Percentiles rank a stretch among this genome's conserved stretches.
phyloP scores from a whole-genome alignment of 805 yeast genomes.

The Saturnispora galanensis region DNA sequence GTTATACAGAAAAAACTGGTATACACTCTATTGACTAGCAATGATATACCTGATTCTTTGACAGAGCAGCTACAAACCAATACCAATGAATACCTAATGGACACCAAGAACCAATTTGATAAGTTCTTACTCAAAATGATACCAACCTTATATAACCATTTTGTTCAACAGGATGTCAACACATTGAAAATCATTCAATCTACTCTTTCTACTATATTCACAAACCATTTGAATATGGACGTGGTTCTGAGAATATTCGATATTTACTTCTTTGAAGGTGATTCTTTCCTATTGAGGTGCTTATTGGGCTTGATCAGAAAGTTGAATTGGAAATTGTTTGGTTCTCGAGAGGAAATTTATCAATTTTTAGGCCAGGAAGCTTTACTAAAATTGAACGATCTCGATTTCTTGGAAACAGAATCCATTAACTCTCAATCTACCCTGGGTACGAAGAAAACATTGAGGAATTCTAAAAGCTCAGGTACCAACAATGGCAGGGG shows the following conservation, averaged over 20 bases:
- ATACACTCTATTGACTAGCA: conserved; percentile 11
- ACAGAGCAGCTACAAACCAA: conserved; percentile 9
- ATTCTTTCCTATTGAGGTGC: conserved; percentile 41
- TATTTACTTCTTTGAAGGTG: conserved; percentile 53
- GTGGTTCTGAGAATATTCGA: conserved; percentile 44
- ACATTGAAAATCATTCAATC: conserved; percentile 36
- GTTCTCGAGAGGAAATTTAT: conserved; percentile 37
- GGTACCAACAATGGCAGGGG: conserved; percentile 11
- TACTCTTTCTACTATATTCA: conserved; percentile 36
- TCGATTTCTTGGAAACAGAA: conserved; percentile 3
- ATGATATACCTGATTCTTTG: conserved; percentile 7
- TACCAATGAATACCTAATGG: conserved; percentile 22
- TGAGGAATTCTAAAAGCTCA: neutral
- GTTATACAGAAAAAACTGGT: conserved; percentile 23
- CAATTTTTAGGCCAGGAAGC: conserved; percentile 30
- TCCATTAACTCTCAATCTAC: conserved; percentile 1
- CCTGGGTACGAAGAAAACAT: neutral
- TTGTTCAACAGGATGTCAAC: conserved; percentile 32
- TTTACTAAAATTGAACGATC: conserved; percentile 18
- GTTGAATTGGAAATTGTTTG: conserved; percentile 43
- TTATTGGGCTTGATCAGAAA: conserved; percentile 42
- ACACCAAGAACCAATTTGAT: conserved; percentile 37
- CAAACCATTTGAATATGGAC: conserved; percentile 37
- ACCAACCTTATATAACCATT: conserved; percentile 41
- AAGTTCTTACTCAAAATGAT: conserved; percentile 35